Percentiles rank a stretch among this genome's conserved stretches.
Conservation (phyloP, 1,139 yeast species). For the Suhomyces yuchorum region DNA sequence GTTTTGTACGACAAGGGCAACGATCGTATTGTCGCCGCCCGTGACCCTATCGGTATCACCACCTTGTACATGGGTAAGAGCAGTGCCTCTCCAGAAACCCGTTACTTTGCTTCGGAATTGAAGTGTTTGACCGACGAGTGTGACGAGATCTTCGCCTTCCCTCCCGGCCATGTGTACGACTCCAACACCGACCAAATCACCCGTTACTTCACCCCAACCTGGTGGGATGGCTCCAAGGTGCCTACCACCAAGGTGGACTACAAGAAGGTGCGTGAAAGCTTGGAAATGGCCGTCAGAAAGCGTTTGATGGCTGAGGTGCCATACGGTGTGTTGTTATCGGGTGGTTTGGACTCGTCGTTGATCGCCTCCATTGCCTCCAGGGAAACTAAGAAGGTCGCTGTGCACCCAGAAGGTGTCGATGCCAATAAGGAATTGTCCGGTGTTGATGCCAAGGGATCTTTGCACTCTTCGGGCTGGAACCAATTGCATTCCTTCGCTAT, state of each 20-base stretch:
- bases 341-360: constrained; percentile 95
- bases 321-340: constrained; percentile 92
- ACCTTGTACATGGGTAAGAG: constrained; percentile 93
- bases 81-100: constrained; percentile 67
- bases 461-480: constrained; percentile 79
- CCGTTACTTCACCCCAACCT: constrained; percentile 85
- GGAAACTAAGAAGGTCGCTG: constrained; percentile 81
- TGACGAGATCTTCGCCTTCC: constrained; percentile 90
- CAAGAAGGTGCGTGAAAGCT: constrained; percentile 68
- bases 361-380: constrained; percentile 97
- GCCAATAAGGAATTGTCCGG: constrained; percentile 76
- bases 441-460: constrained; percentile 83
- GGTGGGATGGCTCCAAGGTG: constrained; percentile 84
- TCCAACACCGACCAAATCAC: constrained; percentile 82
- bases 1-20: constrained; percentile 80
- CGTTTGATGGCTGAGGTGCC: constrained; percentile 99
- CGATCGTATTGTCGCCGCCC: constrained; percentile 92
- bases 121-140: constrained; percentile 94
- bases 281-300: constrained; percentile 96
- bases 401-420: constrained; percentile 48
- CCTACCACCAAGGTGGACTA: constrained; percentile 79
- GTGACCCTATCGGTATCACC: constrained; percentile 98
- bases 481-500: constrained; percentile 89
- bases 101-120: constrained; percentile 90
- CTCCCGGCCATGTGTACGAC: constrained; percentile 97